phyloP scores from a whole-genome alignment of 2,329 filamentous ascomycete species.

The Blastomyces emzantsi region DNA sequence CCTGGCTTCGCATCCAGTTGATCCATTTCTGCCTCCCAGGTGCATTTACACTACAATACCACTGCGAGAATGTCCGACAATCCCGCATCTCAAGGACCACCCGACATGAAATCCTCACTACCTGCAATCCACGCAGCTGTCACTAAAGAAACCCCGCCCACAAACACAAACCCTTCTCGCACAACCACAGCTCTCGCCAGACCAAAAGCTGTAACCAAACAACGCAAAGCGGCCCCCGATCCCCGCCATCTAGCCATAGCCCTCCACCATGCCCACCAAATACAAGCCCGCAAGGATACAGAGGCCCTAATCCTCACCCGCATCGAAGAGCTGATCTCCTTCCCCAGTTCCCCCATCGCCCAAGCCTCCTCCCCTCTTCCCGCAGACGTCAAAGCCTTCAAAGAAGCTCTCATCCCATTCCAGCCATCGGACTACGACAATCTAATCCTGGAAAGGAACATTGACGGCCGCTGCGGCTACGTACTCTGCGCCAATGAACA shows the following conservation, averaged over 20 bases:
- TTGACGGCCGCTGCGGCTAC: constrained; percentile 75
- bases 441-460: constrained; percentile 79
- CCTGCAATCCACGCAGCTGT: constrained; percentile 34
- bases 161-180: constrained; percentile 21
- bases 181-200: constrained; percentile 15
- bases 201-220: background rate
- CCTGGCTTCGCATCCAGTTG: background rate
- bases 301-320: constrained; percentile 64
- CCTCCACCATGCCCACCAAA: constrained; percentile 68
- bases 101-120: constrained; percentile 52
- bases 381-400: constrained; percentile 57
- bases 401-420: constrained; percentile 59
- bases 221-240: constrained; percentile 36
- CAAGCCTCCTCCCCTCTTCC: constrained; percentile 46
- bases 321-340: constrained; percentile 62
- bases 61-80: constrained; percentile 16
- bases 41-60: background rate
- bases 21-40: background rate
- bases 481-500: constrained; percentile 63
- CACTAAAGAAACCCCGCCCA: constrained; percentile 6
- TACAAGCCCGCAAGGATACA: constrained; percentile 73
- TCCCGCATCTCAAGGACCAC: constrained; percentile 39
- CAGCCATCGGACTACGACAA: constrained; percentile 85
- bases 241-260: constrained; percentile 52
- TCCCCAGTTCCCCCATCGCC: constrained; percentile 45